A percentile compares a stretch with the other conserved stretches of the same genome.
These are phyloP conservation scores for Solanum stenotomum DNA, from an alignment of 257 asterid genomes.

Conservation along the genomic window DNA sequence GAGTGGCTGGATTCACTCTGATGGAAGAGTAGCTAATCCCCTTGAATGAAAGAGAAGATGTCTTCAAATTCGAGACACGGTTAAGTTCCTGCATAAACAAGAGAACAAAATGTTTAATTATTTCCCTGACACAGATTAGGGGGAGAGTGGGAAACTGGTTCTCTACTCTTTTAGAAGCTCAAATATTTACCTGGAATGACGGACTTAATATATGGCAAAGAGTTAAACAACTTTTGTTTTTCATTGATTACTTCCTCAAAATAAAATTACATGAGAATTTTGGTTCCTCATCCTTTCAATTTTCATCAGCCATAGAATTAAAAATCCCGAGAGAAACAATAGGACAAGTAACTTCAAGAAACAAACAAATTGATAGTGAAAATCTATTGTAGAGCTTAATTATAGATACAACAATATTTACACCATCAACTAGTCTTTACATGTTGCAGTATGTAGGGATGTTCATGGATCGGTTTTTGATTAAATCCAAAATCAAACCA, in stretches of 20 bases:
- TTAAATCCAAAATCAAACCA: background rate
- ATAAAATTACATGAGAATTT: background rate
- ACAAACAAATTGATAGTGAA: background rate
- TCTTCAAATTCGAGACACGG: constrained; percentile 6
- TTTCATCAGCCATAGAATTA: background rate
- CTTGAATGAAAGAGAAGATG: constrained; percentile 18
- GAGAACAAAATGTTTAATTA: background rate
- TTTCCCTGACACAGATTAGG: background rate
- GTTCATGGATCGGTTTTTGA: background rate
- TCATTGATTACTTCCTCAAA: background rate
- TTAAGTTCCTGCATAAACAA: background rate
- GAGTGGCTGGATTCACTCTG: constrained; percentile 26
- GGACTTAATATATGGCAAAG: background rate
- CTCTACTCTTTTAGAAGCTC: background rate
- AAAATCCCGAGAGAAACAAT: background rate
- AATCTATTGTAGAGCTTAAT: background rate
- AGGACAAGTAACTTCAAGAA: background rate
- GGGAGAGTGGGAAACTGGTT: background rate
- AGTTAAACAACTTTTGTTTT: background rate
- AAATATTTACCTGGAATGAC: background rate
- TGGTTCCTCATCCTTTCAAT: background rate
- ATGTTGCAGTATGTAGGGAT: background rate
- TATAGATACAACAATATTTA: background rate
- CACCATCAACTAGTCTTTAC: background rate
- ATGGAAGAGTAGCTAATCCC: constrained; percentile 32